Base-by-base conservation (phyloP, 2,329 filamentous ascomycete species). In the Xylariaceae sp. region DNA sequence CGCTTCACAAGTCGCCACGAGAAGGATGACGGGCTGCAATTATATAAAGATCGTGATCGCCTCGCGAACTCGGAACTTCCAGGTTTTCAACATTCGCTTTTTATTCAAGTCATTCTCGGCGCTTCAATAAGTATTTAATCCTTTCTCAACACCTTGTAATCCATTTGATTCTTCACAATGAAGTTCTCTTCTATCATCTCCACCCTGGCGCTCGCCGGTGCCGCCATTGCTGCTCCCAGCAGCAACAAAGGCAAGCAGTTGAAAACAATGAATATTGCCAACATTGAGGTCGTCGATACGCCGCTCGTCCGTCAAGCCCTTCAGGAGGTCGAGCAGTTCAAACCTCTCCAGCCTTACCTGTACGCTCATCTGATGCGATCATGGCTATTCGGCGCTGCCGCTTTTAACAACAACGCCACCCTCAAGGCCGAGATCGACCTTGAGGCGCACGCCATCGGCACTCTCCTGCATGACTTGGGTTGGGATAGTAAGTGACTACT, bases 301-400 rank as follows among this genome's bases (percentile, higher is more conserved):
- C 49, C 42, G 26, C 42, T 60, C 0, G 57, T 60, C 26, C 55
- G 52, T 26, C 44, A 58, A 22, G 57, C 55, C 32, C 19, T 53
- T 21, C 29, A 43, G 16, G 49, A 47, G 8, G 53, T 58, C 34
- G 51, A 58, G 55, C 46, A 53, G 39, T 60, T 60, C 53, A 60
- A 55, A 39, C 55, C 57, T 41, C 55, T 60, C n/a, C 57, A 60
- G 55, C 57, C 55, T 32, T 60, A 60, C 46, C 50, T 60, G 1
- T 60, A 58, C 45, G 49, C 42, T 44, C 57, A 60, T 29, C 43
- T 58, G 19, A 60, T 60, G 55, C 53, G 57, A 18, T 52, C 50
- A 22, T 60, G 57, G 57, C 44, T 60, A 1, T 60, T 53, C 15
- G 57, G 57, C 19, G 55, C 55, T 13, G 57, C 57, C 2, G 57